phyloP scores from a whole-genome alignment of 2,329 filamentous ascomycete species.

The Arthrobotrys iridis region DNA sequence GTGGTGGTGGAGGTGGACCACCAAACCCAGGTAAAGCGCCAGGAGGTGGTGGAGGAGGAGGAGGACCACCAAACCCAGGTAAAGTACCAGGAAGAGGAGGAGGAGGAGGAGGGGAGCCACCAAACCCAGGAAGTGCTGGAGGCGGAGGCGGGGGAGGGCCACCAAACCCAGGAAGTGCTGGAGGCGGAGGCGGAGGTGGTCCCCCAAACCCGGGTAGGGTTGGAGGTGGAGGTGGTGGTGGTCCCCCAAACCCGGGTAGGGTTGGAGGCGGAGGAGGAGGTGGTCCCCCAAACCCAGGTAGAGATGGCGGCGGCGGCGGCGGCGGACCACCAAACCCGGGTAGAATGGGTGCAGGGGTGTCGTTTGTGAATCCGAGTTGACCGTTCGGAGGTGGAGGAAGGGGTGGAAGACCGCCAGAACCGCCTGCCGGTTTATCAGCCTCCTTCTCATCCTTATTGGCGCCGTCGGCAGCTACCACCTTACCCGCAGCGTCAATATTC shows the following conservation, averaged over 20 bases:
- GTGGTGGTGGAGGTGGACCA: conserved; percentile 63
- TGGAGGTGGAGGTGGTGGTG: conserved; percentile 64
- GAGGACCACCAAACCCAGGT: conserved; percentile 60
- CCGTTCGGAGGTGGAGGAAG: conserved; percentile 60
- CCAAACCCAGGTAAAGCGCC: conserved; percentile 60
- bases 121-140: conserved; percentile 60
- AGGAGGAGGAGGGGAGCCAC: conserved; percentile 62
- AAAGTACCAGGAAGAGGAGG: conserved; percentile 61
- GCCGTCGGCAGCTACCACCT: conserved; percentile 58
- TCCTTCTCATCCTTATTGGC: conserved; percentile 58
- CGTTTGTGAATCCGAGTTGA: conserved; percentile 60
- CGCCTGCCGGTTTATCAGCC: conserved; percentile 19
- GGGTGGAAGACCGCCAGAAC: conserved; percentile 58
- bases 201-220: conserved; percentile 58
- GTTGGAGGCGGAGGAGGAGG: conserved; percentile 61
- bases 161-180: conserved; percentile 63
- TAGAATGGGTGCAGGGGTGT: conserved; percentile 62
- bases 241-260: conserved; percentile 60
- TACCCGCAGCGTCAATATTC: conserved; percentile 70
- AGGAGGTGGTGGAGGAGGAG: conserved; percentile 61
- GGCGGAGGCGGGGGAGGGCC: conserved; percentile 62
- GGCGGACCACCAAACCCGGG: conserved; percentile 61
- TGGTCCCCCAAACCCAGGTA: conserved; percentile 62
- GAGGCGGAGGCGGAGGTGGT: conserved; percentile 64
- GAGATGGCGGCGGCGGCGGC: conserved; percentile 61